These are phyloP conservation scores for Volvariella volvacea DNA, from an alignment of 1,284 basidiomycete species.

Conservation along the genomic window DNA sequence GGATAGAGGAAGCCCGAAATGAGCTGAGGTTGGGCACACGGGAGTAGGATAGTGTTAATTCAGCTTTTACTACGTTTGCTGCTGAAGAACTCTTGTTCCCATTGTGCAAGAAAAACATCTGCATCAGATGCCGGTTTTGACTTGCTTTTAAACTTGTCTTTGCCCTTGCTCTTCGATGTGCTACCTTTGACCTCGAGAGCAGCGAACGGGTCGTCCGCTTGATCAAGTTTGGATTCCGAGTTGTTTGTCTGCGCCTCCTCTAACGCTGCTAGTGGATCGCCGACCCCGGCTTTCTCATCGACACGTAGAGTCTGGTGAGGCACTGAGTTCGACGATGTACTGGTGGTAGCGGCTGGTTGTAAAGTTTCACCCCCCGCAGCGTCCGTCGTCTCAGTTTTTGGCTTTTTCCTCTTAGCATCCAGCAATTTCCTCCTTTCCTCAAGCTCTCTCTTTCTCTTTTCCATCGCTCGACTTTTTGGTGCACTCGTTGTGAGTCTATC, in stretches of 20 bases:
- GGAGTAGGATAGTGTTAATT: neutral
- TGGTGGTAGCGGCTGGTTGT: conserved; percentile 3
- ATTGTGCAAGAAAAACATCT: conserved; percentile 56
- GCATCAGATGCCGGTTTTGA: conserved; percentile 30
- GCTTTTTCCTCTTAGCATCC: conserved; percentile 77
- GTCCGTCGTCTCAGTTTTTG: conserved; percentile 15
- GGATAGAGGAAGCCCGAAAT: conserved; percentile 29
- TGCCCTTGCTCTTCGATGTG: conserved; percentile 7
- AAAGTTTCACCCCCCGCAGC: conserved; percentile 10
- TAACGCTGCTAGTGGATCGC: conserved; percentile 39
- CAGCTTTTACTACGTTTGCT: conserved; percentile 12
- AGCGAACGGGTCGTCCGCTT: conserved; percentile 39
- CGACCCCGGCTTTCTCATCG: neutral
- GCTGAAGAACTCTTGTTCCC: conserved; percentile 41
- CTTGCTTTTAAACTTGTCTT: conserved; percentile 19
- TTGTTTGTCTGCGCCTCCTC: no score
- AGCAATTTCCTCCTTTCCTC: conserved; percentile 72
- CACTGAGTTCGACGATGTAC: neutral
- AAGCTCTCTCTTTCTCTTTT: conserved; percentile 73
- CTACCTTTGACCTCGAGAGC: conserved; percentile 34
- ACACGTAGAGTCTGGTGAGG: neutral
- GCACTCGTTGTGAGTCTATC: conserved; percentile 12
- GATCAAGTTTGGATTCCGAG: neutral
- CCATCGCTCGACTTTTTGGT: conserved; percentile 54
- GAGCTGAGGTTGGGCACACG: neutral